Percentiles rank a stretch among this genome's conserved stretches.
phyloP scores from a whole-genome alignment of 2,329 filamentous ascomycete genomes.

The Venturia pyrina region DNA sequence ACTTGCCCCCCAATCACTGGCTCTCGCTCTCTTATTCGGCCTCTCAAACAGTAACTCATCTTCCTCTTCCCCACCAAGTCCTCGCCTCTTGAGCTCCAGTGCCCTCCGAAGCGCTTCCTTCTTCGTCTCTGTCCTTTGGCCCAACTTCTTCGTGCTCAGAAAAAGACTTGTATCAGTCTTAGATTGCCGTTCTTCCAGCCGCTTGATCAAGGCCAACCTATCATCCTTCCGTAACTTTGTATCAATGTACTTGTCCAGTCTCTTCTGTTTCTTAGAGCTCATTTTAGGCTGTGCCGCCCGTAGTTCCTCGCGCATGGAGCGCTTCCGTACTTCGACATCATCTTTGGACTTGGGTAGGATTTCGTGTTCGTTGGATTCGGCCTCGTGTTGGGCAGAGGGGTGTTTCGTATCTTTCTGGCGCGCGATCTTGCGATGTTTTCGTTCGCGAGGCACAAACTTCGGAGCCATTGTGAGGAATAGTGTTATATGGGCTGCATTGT shows the following conservation, averaged over 20 bases:
- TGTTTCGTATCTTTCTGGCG: conserved; percentile 42
- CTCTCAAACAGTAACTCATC: conserved; percentile 6
- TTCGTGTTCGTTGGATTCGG: conserved; percentile 23
- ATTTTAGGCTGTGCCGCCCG: conserved; percentile 45
- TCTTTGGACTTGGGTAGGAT: conserved; percentile 38
- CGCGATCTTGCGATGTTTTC: conserved; percentile 55
- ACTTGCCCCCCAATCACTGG: neutral
- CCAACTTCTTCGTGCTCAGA: conserved; percentile 66
- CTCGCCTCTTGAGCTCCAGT: conserved; percentile 13
- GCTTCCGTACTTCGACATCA: conserved; percentile 44
- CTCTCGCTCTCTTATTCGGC: neutral
- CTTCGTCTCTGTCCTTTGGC: conserved; percentile 34
- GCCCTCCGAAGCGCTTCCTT: neutral
- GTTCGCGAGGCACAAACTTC: conserved; percentile 33
- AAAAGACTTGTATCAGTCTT: conserved; percentile 70
- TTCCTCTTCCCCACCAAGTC: conserved; percentile 8
- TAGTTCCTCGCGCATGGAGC: conserved; percentile 40
- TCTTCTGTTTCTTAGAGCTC: conserved; percentile 56
- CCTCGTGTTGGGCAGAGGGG: neutral
- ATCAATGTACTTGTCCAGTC: conserved; percentile 62
- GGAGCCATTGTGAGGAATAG: neutral
- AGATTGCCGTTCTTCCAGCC: conserved; percentile 53
- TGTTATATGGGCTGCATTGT: neutral
- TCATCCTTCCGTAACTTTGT: conserved; percentile 93
- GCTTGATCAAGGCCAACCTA: conserved; percentile 71